These are phyloP conservation scores for Cercospora nicotianae DNA, from an alignment of 2,329 filamentous ascomycete species.

Conservation along the genomic window DNA sequence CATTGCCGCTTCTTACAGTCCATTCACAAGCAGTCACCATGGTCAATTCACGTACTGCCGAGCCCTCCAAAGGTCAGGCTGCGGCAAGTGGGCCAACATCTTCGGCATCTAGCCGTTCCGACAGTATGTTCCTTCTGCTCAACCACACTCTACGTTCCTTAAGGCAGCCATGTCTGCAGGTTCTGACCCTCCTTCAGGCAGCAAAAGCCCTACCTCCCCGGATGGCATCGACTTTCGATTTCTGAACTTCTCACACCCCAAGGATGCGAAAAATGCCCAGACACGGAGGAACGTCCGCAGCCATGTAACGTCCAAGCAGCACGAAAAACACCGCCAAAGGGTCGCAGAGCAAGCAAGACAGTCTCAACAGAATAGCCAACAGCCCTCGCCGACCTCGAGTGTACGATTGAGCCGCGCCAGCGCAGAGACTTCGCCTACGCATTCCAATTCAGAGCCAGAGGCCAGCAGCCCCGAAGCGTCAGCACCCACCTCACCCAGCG, in stretches of 20 bases:
- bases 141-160: constrained; percentile 1
- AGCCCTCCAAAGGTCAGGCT: constrained; percentile 36
- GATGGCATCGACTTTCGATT: constrained; percentile 38
- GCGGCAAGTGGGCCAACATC: constrained; percentile 29
- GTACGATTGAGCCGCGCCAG: constrained; percentile 20
- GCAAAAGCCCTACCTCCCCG: constrained; percentile 23
- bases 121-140: constrained; percentile 29
- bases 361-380: constrained; percentile 11
- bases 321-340: constrained; percentile 24
- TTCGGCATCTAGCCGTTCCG: constrained; percentile 32
- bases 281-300: constrained; percentile 39
- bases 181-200: constrained; percentile 28
- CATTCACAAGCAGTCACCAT: constrained; percentile 21
- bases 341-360: constrained; percentile 25
- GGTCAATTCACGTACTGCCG: constrained; percentile 30
- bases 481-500: constrained; percentile 23
- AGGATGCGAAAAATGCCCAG: constrained; percentile 37
- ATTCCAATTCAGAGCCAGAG: constrained; percentile 19
- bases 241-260: constrained; percentile 40
- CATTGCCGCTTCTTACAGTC: constrained; percentile 9
- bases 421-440: constrained; percentile 15
- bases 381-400: constrained; percentile 14
- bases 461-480: constrained; percentile 32
- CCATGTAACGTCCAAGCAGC: constrained; percentile 34
- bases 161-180: constrained; percentile 17